These are phyloP conservation scores for Rubia peregrina DNA, from an alignment of 305 asterid species.

Conservation along the genomic window DNA sequence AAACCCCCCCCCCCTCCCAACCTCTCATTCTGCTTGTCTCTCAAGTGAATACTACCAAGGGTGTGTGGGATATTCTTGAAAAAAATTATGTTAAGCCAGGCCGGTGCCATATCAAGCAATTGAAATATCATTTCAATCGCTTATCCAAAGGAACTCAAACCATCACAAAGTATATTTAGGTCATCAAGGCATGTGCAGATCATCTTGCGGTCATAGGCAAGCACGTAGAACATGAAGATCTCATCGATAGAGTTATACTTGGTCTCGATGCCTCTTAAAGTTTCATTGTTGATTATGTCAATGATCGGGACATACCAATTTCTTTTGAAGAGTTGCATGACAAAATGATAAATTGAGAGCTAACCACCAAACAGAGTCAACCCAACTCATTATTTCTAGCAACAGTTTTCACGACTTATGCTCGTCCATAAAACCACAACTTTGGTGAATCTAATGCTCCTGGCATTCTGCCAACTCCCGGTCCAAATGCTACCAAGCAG, in stretches of 20 bases:
- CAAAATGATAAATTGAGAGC: background rate
- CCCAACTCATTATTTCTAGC: too few species aligned
- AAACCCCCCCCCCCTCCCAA: too few species aligned
- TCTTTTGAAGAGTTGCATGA: conserved; percentile 11
- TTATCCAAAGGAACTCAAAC: background rate
- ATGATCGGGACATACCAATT: background rate
- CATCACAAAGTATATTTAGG: background rate
- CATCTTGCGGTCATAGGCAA: background rate
- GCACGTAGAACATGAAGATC: conserved; percentile 2
- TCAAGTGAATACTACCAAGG: too few species aligned
- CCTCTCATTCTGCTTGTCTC: too few species aligned
- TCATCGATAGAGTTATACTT: background rate
- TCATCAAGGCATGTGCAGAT: background rate
- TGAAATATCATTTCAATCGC: background rate
- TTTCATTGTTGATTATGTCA: background rate
- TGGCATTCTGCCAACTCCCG: too few species aligned
- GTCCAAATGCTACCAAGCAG: too few species aligned
- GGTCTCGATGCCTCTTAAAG: background rate
- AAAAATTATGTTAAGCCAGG: conserved; percentile 9
- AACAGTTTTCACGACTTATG: too few species aligned
- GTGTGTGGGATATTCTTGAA: background rate
- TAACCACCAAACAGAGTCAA: too few species aligned
- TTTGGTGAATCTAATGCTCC: too few species aligned
- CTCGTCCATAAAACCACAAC: background rate
- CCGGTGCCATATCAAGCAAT: conserved; percentile 7